phyloP scores from a whole-genome alignment of 139 green algal genomes.

The Asterochloris erici region DNA sequence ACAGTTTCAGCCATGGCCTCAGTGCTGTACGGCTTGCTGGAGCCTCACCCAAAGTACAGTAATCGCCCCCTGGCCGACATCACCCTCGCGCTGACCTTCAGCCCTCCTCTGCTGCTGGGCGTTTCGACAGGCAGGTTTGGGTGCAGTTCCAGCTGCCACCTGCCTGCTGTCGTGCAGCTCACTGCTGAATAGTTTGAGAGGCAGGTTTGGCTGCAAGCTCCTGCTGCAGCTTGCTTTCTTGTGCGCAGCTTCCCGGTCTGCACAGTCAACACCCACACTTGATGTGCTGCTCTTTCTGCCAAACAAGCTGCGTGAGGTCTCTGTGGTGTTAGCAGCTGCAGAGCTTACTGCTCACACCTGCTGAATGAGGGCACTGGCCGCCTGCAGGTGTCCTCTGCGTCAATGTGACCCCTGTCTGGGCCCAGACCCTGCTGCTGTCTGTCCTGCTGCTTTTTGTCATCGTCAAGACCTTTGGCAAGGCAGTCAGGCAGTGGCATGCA shows the following conservation, averaged over 20 bases:
- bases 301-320: no score
- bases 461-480: slow-evolving; percentile 22
- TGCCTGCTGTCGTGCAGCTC: no score
- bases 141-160: no score
- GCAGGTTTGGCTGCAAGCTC: no score
- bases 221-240: no score
- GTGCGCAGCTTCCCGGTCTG: no score
- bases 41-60: slow-evolving; percentile 11
- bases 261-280: no score
- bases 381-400: slow-evolving; percentile 28
- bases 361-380: not conserved
- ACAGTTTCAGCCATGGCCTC: slow-evolving; percentile 15
- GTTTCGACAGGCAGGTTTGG: slow-evolving; percentile 15
- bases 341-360: no score
- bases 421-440: slow-evolving; percentile 24
- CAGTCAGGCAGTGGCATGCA: not conserved
- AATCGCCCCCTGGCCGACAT: slow-evolving; percentile 21
- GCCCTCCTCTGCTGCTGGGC: slow-evolving; percentile 26
- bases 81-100: slow-evolving; percentile 29
- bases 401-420: slow-evolving; percentile 23
- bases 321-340: no score
- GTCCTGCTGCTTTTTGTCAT: slow-evolving; percentile 32
- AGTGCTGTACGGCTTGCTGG: slow-evolving; percentile 22
- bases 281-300: no score
- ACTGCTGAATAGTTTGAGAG: no score